A percentile compares a stretch with the other conserved stretches of the same genome.
Evolutionary conservation across 179 eudicot species (phyloP).

Genomic region (Beta macrorhiza): DNA sequence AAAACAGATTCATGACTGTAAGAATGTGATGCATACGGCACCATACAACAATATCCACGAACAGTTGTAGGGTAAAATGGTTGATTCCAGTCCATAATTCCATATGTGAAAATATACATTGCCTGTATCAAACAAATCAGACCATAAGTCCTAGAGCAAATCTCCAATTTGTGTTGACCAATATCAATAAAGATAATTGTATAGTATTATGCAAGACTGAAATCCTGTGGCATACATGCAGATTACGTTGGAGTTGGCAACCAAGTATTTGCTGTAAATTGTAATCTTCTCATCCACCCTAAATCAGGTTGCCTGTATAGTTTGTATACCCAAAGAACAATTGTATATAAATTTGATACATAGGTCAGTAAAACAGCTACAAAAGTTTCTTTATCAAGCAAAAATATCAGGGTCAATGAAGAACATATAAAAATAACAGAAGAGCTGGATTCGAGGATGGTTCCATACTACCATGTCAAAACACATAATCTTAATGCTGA

Average conservation of each 20-base stretch:
- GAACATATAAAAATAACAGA: too few species aligned
- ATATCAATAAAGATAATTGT: neutral
- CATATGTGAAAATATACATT: conserved; percentile 83
- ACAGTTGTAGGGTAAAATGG: conserved; percentile 70
- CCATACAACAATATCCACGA: conserved; percentile 77
- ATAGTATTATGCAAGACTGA: neutral
- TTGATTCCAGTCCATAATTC: conserved; percentile 77
- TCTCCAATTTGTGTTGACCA: neutral
- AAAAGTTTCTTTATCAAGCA: neutral
- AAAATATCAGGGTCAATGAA: neutral
- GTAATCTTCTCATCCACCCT: conserved; percentile 92
- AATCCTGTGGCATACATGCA: conserved; percentile 58
- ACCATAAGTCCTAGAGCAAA: conserved; percentile 6
- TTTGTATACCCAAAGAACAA: conserved; percentile 28
- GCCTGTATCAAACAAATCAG: conserved; percentile 52
- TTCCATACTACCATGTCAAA: too few species aligned
- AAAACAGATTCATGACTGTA: neutral
- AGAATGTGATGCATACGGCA: conserved; percentile 5
- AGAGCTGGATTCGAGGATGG: too few species aligned
- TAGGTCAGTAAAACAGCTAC: neutral
- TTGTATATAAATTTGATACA: neutral
- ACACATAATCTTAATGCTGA: too few species aligned
- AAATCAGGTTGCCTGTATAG: conserved; percentile 69
- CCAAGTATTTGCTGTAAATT: conserved; percentile 74
- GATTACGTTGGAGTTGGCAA: conserved; percentile 85